Conservation (phyloP, 176 grass and related monocot genomes). For the Dactylis glomerata region DNA sequence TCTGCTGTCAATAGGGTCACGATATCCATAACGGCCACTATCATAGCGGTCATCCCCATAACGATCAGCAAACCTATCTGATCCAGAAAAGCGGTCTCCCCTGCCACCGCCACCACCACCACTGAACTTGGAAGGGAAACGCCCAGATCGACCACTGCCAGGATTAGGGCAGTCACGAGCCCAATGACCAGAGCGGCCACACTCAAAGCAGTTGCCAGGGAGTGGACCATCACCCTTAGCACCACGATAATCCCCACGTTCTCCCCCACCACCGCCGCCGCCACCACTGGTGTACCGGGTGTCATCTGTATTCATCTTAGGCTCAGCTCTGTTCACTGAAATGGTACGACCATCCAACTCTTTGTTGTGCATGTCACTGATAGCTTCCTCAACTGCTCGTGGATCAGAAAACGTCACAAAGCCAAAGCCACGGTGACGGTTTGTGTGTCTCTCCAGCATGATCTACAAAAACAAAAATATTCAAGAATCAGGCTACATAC, state of each 20-base stretch:
- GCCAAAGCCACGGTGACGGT: slow-evolving; percentile 76
- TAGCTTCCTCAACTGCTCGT: slow-evolving; percentile 53
- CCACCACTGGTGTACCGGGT: slow-evolving; percentile 46
- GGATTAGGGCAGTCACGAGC: slow-evolving; percentile 64
- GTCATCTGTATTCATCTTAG: slow-evolving; percentile 62
- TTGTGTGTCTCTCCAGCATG: slow-evolving; percentile 73
- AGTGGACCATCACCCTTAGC: slow-evolving; percentile 51
- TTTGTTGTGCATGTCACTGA: slow-evolving; percentile 67
- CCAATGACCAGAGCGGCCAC: slow-evolving; percentile 70
- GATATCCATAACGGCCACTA: slow-evolving; percentile 51
- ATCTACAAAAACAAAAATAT: slow-evolving; percentile 45
- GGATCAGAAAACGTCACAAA: slow-evolving; percentile 77
- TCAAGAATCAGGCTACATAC: neutral
- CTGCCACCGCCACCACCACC: slow-evolving; percentile 38
- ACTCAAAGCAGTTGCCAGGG: slow-evolving; percentile 77
- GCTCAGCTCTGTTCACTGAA: slow-evolving; percentile 76
- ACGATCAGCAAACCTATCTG: slow-evolving; percentile 56
- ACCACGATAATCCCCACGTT: slow-evolving; percentile 51
- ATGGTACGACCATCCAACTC: slow-evolving; percentile 67
- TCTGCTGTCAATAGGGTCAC: slow-evolving; percentile 58
- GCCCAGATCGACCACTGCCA: slow-evolving; percentile 40
- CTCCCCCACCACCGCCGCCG: slow-evolving; percentile 25
- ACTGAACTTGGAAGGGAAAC: slow-evolving; percentile 49
- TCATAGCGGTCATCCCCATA: slow-evolving; percentile 65
- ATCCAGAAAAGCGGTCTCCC: slow-evolving; percentile 56